Base-by-base conservation (phyloP, 108 stramenopile species). In the Conticribra weissflogii region DNA sequence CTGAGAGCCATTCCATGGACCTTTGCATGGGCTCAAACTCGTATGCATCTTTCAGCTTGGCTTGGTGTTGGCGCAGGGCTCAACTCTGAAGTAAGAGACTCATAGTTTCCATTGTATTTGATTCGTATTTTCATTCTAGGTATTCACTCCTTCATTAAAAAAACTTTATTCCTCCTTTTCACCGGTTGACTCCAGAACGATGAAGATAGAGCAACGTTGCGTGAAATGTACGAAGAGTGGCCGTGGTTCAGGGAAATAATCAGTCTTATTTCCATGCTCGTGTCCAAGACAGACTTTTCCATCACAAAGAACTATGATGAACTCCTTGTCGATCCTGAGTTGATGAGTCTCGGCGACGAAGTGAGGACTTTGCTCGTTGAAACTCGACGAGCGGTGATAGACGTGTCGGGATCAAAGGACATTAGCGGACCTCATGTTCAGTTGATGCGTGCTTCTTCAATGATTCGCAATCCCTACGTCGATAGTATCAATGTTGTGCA, bases 1-100 rank as follows among this genome's bases (percentile, higher is more conserved):
- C 86, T 98, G 2, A 75, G 98, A 31, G 98, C 98, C 0, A 98
- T 98, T 47, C 98, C 98, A 28, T 98, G 98, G 98, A 97, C 93
- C 0, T 97, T 98, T 74, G 96, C 98, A 5, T 98, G 98, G 98
- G 92, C 96, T 1, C 98, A 98, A 74, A 97, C 98, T 19, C 74
- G 98, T 29, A 83, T 92, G 60, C 87, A 97, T 65, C 75, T 98
- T 28, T 93, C 96, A n/a, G 94, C 98, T 17, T 98, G 98, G 98
- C 86, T 98, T 21, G 98, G 98, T 8, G 96, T 98, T 25, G 96
- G 93, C 17, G 92, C 86, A 29, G 98, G 92, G 17, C 68, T 98
- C 53, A 59, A 53, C 14, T 59, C 73, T 28, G 77, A 66, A 28
- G 81, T 87, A 55, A 52, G 85, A 41, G 12, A 41, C 5, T 83